Evolutionary conservation across 768 basidiomycete species (phyloP), one percentile per base, ranked within the genome.

Genomic region (Tylopilus felleus): DNA sequence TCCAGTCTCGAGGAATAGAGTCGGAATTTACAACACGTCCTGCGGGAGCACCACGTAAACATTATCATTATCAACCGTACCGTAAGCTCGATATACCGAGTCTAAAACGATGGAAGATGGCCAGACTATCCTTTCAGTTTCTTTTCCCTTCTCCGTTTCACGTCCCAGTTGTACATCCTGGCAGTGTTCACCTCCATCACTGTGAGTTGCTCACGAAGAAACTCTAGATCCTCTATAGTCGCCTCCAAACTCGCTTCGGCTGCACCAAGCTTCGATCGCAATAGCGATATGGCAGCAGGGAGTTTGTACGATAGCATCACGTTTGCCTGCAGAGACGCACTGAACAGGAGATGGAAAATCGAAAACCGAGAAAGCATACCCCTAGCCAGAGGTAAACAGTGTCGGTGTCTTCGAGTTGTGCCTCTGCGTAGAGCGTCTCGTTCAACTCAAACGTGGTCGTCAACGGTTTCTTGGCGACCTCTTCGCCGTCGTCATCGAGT

Each of bases 101-200:
- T n/a, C n/a, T n/a, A n/a, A n/a, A n/a, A n/a, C n/a, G n/a, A n/a
- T n/a, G n/a, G n/a, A n/a, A n/a, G n/a, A n/a, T n/a, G 29, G 9
- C 29, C 5, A 29, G 29, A 29, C 29, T 38, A 38, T 38, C 46
- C 14, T 14, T 31, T 67, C 58, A 66, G 22, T 22, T 35, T n/a
- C 54, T 60, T 44, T 53, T 49, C 27, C 31, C 90, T 73, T 68
- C 93, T 76, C 60, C 86, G 73, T 67, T 91, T 92, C 27, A 96
- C 93, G 66, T 96, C 93, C 88, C 90, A 95, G 66, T 98, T 99
- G 68, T 96, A 98, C 49, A 96, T 87, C 35, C 96, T 78, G 6
- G 96, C 96, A 13, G 91, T 94, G 66, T 98, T 98, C 36, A 85
- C 84, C 66, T 99, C 95, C 90, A 98, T 97, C 10, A 97, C 83